Conservation (phyloP, 257 asterid species). For the Solanum chmielewskii region DNA sequence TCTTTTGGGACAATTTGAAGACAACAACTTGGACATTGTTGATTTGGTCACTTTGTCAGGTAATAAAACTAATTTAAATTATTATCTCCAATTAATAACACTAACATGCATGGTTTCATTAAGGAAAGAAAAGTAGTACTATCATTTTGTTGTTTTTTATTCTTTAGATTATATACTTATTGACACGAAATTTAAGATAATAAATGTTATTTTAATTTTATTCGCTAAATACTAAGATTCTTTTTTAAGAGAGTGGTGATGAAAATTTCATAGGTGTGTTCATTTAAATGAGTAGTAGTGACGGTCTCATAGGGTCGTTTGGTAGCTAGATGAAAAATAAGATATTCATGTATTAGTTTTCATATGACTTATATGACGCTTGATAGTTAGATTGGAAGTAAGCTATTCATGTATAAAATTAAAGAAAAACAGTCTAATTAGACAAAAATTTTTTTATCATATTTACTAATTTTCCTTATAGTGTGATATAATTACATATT, state of each 20-base stretch:
- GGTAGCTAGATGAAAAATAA: background rate
- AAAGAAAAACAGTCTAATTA: no score
- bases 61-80: background rate
- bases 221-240: background rate
- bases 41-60: constrained; percentile 43
- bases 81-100: background rate
- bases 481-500: no score
- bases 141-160: background rate
- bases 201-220: no score
- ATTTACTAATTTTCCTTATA: background rate
- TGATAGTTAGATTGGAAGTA: background rate
- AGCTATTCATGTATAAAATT: background rate
- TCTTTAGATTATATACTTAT: no score
- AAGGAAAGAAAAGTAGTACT: background rate
- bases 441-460: background rate
- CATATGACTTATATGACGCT: background rate
- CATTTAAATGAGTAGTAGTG: background rate
- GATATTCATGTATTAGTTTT: no score
- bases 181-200: no score
- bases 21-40: constrained; percentile 12
- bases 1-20: constrained; percentile 13
- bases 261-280: background rate
- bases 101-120: background rate
- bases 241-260: background rate
- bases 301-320: background rate